Evolutionary conservation across 1,284 basidiomycete genomes (phyloP).

Genomic region (Puccinia triticina): DNA sequence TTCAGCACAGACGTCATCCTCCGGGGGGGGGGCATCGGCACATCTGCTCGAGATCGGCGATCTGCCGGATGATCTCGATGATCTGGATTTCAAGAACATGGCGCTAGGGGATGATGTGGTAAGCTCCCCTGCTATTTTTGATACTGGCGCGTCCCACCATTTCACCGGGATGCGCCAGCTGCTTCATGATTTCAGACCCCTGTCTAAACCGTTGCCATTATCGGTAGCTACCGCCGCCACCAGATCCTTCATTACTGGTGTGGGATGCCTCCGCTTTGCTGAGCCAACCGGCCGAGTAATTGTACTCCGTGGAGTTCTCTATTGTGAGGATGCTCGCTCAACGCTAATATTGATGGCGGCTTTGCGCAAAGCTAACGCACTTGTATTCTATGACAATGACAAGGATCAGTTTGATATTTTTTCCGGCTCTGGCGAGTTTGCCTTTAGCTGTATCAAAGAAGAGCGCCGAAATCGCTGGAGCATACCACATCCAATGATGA

Average conservation of each 20-base stretch:
- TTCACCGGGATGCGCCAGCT: neutral
- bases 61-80: neutral
- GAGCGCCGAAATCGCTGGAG: neutral
- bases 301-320: neutral
- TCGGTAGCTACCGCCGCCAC: neutral
- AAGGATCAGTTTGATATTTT: neutral
- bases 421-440: no score
- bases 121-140: neutral
- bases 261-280: neutral
- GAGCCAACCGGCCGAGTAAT: neutral
- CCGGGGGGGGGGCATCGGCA: neutral
- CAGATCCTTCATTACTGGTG: neutral
- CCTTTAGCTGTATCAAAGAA: neutral
- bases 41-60: neutral
- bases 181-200: neutral
- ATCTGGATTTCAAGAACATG: neutral
- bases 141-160: neutral
- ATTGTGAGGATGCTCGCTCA: neutral
- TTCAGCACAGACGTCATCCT: no score
- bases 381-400: neutral
- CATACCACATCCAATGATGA: neutral
- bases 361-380: neutral
- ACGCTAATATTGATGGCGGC: neutral
- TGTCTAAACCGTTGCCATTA: neutral
- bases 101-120: neutral